Base-by-base conservation (phyloP, 495 filamentous ascomycete genomes). In the Apiosordaria backusii region DNA sequence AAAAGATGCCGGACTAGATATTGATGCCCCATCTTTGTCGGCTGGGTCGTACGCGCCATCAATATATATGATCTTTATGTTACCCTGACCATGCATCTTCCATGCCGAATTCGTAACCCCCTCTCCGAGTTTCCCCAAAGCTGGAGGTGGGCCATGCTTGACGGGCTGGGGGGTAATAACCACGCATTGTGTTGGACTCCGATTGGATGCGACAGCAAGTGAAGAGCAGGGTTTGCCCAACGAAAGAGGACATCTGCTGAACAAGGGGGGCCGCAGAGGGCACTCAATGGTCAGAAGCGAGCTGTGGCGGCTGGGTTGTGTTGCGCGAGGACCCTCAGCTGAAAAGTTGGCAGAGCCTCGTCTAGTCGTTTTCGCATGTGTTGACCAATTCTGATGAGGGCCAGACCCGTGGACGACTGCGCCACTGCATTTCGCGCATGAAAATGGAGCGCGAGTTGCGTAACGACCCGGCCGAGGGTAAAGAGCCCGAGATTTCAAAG, bases 151-250 rank as follows among this genome's bases (percentile, higher is more conserved):
- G 16, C 52, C 13, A 10, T n/a, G 52, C 4, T 27, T n/a, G 45
- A 50, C 19, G 16, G 3, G 27, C 60, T 57, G 64, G 22, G 45
- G 50, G 45, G 23, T 13, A 19, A 21, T 29, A 52, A 6, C 3
- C n/a, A 21, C 15, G 35, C 23, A 21, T 45, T 50, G 54, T 59
- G 29, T 29, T 35, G 52, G n/a, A 19, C 1, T 59, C 35, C 29
- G 21, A 67, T 67, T 67, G 65, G 65, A 40, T 27, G 65, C 15
- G 4, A 65, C n/a, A 5, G 4, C 27, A 1, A 27, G 19, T 16
- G 16, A 6, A 40, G 13, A 3, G 24, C 27, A 29, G 27, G 27
- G 27, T 29, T 29, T 29, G 7, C 27, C 27, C 27, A 29, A 29
- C 27, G 27, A 29, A 7, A 29, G 27, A 29, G 27, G 27, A 7